Evolutionary conservation across 2,329 filamentous ascomycete species (phyloP).

Genomic region (Ustilaginoidea virens): DNA sequence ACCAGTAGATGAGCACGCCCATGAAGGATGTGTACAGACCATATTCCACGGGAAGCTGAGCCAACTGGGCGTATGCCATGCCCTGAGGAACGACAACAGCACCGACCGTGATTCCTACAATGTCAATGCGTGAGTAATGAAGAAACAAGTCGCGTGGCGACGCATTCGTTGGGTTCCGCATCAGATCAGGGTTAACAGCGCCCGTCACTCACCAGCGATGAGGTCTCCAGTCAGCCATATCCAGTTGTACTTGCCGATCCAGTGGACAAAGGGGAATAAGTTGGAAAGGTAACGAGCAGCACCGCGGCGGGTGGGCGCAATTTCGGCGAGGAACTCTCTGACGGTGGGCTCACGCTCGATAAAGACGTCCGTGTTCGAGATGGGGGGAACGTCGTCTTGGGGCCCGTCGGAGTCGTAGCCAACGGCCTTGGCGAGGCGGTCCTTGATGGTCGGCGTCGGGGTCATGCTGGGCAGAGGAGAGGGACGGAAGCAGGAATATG

Average conservation of each 20-base stretch:
- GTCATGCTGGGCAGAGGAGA: constrained; percentile 1
- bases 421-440: constrained; percentile 15
- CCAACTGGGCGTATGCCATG: constrained; percentile 37
- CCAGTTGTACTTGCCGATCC: constrained; percentile 34
- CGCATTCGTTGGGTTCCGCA: neutral
- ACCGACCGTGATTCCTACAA: constrained; percentile 27
- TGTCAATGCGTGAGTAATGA: constrained; percentile 7
- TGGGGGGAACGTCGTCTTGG: constrained; percentile 18
- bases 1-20: constrained; percentile 91
- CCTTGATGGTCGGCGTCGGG: constrained; percentile 7
- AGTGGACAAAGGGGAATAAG: constrained; percentile 32
- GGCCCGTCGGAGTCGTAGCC: constrained; percentile 17
- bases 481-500: too few relatives aligned
- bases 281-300: constrained; percentile 20
- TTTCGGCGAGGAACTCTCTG: constrained; percentile 23
- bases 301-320: constrained; percentile 17
- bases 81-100: constrained; percentile 38
- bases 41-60: constrained; percentile 31
- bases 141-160: neutral
- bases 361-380: constrained; percentile 21
- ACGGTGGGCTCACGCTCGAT: constrained; percentile 26
- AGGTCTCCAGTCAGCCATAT: constrained; percentile 31
- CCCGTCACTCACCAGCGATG: constrained; percentile 23
- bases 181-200: too few relatives aligned
- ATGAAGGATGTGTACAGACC: constrained; percentile 68